Conservation (phyloP, 2,329 filamentous ascomycete species). For the Tolypocladium endophyticum region DNA sequence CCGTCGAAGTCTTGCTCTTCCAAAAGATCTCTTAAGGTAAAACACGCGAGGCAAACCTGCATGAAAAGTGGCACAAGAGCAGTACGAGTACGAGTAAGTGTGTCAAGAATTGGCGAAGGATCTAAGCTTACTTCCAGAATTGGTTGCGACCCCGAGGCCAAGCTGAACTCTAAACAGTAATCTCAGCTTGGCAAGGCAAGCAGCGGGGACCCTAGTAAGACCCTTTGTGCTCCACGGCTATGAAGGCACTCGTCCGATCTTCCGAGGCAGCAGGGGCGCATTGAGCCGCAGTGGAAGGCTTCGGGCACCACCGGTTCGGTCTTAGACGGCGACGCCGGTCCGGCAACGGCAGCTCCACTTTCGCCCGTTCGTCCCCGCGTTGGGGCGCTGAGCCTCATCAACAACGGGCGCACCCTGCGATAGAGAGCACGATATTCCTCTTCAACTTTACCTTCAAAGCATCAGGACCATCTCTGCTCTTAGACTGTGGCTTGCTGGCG, state of each 20-base stretch:
- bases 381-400: not conserved
- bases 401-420: not conserved
- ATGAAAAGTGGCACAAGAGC: not conserved
- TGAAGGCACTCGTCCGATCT: too few species aligned
- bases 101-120: not conserved
- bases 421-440: not conserved
- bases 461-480: not conserved
- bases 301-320: not conserved
- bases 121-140: not conserved
- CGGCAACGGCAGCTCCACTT: slow-evolving; percentile 2
- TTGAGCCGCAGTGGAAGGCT: not conserved
- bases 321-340: slow-evolving; percentile 3
- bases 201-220: not conserved
- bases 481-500: not conserved
- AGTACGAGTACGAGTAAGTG: too few species aligned
- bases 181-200: not conserved
- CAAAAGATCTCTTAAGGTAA: not conserved
- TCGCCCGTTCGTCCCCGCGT: not conserved
- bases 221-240: too few species aligned
- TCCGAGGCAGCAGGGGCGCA: not conserved
- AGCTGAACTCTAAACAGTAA: not conserved
- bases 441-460: not conserved
- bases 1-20: not conserved
- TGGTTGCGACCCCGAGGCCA: not conserved
- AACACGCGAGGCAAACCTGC: not conserved